A percentile compares a stretch with the other conserved stretches of the same genome.
phyloP scores from a whole-genome alignment of 2,329 filamentous ascomycete species.

The Periconia macrospinosa region DNA sequence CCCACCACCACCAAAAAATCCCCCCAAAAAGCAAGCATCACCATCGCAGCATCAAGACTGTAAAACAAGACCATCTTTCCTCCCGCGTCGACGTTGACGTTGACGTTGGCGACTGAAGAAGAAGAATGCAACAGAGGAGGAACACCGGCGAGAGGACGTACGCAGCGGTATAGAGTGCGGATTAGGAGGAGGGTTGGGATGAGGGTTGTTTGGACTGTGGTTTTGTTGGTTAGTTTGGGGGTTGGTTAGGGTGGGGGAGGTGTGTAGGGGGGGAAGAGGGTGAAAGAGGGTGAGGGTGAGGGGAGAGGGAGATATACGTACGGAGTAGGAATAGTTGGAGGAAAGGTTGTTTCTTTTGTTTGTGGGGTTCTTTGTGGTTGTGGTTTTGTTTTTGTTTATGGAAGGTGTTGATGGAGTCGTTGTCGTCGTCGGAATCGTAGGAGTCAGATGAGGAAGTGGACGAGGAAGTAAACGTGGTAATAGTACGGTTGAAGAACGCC shows the following conservation, averaged over 20 bases:
- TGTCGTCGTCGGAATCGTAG: too few relatives aligned
- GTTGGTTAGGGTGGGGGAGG: neutral
- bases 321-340: neutral
- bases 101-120: too few relatives aligned
- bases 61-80: neutral
- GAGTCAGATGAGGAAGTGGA: neutral
- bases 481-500: neutral
- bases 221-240: neutral
- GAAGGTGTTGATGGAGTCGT: too few relatives aligned
- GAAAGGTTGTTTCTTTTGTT: too few relatives aligned
- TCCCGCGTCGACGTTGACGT: neutral
- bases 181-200: neutral
- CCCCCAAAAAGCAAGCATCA: neutral
- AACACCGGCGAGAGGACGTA: neutral
- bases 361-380: too few relatives aligned
- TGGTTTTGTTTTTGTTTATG: too few relatives aligned
- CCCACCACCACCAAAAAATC: neutral
- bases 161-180: neutral
- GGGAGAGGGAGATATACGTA: neutral
- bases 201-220: neutral
- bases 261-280: too few relatives aligned
- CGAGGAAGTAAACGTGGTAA: neutral
- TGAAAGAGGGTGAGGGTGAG: too few relatives aligned
- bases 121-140: too few relatives aligned
- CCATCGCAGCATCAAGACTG: neutral